Base-by-base conservation (phyloP, 2,329 filamentous ascomycete genomes). In the Nannizziopsis barbatae region DNA sequence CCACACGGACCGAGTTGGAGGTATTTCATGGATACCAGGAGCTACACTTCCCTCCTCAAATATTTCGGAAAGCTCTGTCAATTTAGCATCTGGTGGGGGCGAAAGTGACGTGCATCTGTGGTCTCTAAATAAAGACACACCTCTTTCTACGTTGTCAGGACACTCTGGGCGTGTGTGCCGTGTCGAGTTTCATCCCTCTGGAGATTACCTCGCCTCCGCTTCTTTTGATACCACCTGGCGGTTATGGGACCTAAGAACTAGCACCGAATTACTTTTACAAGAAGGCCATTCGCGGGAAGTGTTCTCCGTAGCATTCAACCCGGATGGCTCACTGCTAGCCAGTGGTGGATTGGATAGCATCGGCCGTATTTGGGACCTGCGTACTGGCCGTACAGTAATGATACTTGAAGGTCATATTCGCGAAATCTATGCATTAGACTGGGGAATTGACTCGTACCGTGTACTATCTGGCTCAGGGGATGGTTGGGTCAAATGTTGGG, bases 401-500 rank as follows among this genome's bases (percentile, higher is more conserved):
- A 86, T 96, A 56, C 74, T 98, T 1, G 89, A 96, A 61, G 85
- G 86, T 1, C 86, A 93, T 60, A 92, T 95, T 61, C 86, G 89
- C 53, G 89, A 93, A 11, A 95, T 98, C 47, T 89, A 94, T 60
- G 88, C 83, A 0, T 72, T 96, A 5, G 89, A 95, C 65, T 98
- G 93, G 92, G 81, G 85, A 50, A 76, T 82, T 0, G 92, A 98
- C 62, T 88, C 90, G 5, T 83, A 95, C 64, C 80, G 92, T n/a
- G 79, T 96, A 7, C 72, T 96, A n/a, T 88, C 88, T 0, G 89
- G 88, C 1, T 93, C 88, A 11, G 87, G 83, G 1, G 92, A 98
- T 62, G 90, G 90, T 14, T 96, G 92, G 78, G 81, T 95, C 60
- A 96, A 95, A 66, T 95, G 90, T 68, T 98, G 92, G 92, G 92